Percentiles rank a stretch among this genome's conserved stretches.
These are phyloP conservation scores for Calonectria montana DNA, from an alignment of 2,329 filamentous ascomycete genomes.

Conservation along the genomic window DNA sequence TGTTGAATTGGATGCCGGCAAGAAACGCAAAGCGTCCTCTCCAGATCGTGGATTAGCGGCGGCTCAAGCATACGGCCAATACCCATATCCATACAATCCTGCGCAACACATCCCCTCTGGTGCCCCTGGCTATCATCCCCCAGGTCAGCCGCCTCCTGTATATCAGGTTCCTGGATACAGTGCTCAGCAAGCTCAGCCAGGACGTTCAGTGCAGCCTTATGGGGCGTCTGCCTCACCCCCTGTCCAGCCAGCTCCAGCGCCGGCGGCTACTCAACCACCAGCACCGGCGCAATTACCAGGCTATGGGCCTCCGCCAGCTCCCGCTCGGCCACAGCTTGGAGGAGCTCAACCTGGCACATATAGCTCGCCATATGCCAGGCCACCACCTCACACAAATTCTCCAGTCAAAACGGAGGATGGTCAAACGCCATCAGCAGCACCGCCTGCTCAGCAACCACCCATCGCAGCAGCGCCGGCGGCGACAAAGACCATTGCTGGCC, in stretches of 20 bases:
- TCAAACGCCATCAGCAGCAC: conserved; percentile 27
- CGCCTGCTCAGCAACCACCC: conserved; percentile 27
- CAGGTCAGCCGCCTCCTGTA: conserved; percentile 47
- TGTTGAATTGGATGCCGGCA: conserved; percentile 69
- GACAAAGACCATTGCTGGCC: conserved; percentile 34
- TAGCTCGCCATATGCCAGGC: conserved; percentile 52
- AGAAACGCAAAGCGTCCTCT: conserved; percentile 68
- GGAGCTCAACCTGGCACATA: conserved; percentile 48
- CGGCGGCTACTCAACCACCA: conserved; percentile 43
- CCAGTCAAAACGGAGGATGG: conserved; percentile 46
- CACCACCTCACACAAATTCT: conserved; percentile 44
- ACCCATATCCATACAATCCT: conserved; percentile 49
- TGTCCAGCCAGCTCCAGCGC: conserved; percentile 37
- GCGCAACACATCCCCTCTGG: conserved; percentile 49
- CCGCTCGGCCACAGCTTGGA: conserved; percentile 47
- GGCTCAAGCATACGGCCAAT: conserved; percentile 51
- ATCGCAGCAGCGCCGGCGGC: conserved; percentile 15
- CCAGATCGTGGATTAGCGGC: conserved; percentile 60
- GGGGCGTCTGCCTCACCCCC: conserved; percentile 44
- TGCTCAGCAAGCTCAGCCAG: conserved; percentile 43
- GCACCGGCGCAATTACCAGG: conserved; percentile 49
- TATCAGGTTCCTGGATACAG: conserved; percentile 51
- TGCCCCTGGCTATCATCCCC: conserved; percentile 47
- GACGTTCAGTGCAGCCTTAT: conserved; percentile 46
- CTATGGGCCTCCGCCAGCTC: conserved; percentile 51